Evolutionary conservation across 1,139 yeast genomes (phyloP), one percentile per base, ranked within the genome.

Genomic region (Saccharomyces hybrid): DNA sequence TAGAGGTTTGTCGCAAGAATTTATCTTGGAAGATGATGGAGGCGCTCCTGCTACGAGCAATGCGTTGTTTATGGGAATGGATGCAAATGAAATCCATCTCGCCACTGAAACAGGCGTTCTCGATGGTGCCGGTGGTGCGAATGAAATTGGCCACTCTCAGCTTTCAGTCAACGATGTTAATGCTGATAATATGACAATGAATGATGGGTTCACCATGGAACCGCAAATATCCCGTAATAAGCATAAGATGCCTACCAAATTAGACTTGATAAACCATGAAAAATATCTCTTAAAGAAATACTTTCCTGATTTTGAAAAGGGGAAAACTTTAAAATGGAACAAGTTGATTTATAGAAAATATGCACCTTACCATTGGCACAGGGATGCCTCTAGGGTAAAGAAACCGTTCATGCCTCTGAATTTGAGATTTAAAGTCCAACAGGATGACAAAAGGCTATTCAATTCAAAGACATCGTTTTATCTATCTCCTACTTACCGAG

Each of bases 311-410:
- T 65, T 67, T 44, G 63, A 61, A 27, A 65, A 60, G 51, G 71
- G 70, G n/a, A 64, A 65, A 53, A 57, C 62, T 5, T 52, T 69
- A 19, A 68, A 64, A 52, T 61, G 71, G 67, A 68, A 68, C 44
- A 65, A 60, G 48, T 54, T 67, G n/a, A 60, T 69, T 3, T 69
- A 69, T 47, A 60, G 68, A 41, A 69, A 61, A 38, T 51, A 57
- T n/a, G 58, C 62, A 3, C 54, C 60, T 7, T 69, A 68, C 50
- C 65, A 60, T 27, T 67, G 70, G 68, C 64, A 64, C 27, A 55
- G 62, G 41, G 65, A 68, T 16, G 46, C 51, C 8, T 53, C 53
- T 42, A 59, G 62, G 48, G 50, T 51, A 3, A 47, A 61, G 23
- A 62, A 57, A 27, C 67, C 70, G 8, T 55, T 69, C 11, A 56